phyloP scores from a whole-genome alignment of 164 flowering plant species.

The Piper longum region DNA sequence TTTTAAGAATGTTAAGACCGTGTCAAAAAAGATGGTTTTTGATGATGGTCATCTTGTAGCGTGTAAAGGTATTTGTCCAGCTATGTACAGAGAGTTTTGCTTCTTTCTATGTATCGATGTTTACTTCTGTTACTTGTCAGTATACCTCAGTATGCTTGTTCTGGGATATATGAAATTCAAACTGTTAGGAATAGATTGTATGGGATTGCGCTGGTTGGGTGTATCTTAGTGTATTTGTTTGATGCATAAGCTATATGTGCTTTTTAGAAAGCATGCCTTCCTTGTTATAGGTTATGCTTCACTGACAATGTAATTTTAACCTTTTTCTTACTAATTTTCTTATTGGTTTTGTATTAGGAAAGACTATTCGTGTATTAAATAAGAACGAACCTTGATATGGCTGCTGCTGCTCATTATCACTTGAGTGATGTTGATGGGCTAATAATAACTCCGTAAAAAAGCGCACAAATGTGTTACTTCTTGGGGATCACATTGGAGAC shows the following conservation, averaged over 20 bases:
- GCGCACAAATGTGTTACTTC: constrained; percentile 84
- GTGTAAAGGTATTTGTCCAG: constrained; percentile 52
- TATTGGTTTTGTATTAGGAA: constrained; percentile 33
- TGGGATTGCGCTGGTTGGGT: not conserved
- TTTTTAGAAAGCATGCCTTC: not conserved
- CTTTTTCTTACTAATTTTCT: not conserved
- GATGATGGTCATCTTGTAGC: constrained; percentile 58
- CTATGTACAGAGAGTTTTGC: too few species aligned
- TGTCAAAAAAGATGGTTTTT: constrained; percentile 78
- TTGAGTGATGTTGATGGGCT: constrained; percentile 33
- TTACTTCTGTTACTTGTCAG: not conserved
- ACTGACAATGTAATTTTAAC: not conserved
- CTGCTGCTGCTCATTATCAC: constrained; percentile 68
- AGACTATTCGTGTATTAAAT: constrained; percentile 72
- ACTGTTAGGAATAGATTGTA: not conserved
- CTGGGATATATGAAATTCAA: not conserved
- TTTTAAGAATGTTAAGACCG: constrained; percentile 70
- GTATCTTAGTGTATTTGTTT: not conserved
- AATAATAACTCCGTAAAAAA: constrained; percentile 38
- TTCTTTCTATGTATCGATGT: not conserved
- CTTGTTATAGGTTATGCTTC: not conserved
- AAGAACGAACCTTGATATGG: constrained; percentile 95
- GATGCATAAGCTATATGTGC: too few species aligned
- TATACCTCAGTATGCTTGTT: not conserved
- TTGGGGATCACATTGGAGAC: constrained; percentile 96